Base-by-base conservation (phyloP, 192 early-diverging fungal species). In the Coemansia furcata region DNA sequence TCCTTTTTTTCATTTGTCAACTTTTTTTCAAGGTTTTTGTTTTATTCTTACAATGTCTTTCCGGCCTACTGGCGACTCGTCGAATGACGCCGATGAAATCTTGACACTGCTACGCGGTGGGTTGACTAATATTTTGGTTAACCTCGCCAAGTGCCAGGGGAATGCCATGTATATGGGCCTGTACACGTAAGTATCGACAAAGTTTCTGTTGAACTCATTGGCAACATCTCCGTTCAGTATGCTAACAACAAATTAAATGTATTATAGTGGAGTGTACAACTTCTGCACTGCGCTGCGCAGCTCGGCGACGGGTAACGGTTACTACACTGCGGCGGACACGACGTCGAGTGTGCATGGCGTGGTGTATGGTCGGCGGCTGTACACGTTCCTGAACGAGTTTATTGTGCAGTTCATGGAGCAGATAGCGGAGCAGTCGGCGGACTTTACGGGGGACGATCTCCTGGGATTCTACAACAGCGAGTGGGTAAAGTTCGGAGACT, bases 401-500 rank as follows among this genome's bases (percentile, higher is more conserved):
- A 71, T 90, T 10, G 65, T 80, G 63, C 54, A 77, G 38, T 85
- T 86, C 63, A 80, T 92, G 73, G 36, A 60, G 5, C 33, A 21
- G 8, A 76, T 92, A 0, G 72, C 69, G 35, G 43, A 85, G 64
- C 83, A 87, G 60, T 89, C 92, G 11, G 85, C 85, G 50, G 73
- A 84, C 40, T 79, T 83, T 52, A 85, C 84, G 71, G 95, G 95
- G 74, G 94, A 94, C 36, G 86, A 86, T 9, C 85, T 98, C 59
- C 85, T 98, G 61, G 82, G 83, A 12, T 97, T 89, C 67, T 98
- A 98, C 78, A 94, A 91, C 54, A 82, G 79, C 47, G 88, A 96
- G 73, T 99, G 97, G 97, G 80, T 80, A 42, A 87, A 91, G 73
- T 99, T 91, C 72, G 96, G 94, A 12, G 84, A 86, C n/a, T 92